phyloP scores from a whole-genome alignment of 2,329 filamentous ascomycete genomes.

The Shiraia bambusicola region DNA sequence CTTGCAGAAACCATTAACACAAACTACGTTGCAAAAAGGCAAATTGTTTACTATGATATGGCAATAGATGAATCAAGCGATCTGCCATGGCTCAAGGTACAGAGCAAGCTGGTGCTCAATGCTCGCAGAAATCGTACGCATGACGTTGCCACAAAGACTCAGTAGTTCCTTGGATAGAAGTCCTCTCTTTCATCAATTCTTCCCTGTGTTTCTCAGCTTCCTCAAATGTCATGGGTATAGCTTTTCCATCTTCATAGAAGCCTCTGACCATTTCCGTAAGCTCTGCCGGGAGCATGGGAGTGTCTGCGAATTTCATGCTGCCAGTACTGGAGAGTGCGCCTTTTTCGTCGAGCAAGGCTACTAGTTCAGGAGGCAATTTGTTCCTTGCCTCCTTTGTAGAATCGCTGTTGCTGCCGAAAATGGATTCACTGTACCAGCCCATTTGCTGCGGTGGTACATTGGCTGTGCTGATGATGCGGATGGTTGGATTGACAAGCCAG shows the following conservation, averaged over 20 bases:
- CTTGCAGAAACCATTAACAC: too few relatives aligned
- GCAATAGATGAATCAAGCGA: too few relatives aligned
- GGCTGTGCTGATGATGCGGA: slow-evolving; percentile 53
- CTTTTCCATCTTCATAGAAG: slow-evolving; percentile 2
- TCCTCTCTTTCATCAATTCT: slow-evolving; percentile 15
- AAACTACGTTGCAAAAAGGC: too few relatives aligned
- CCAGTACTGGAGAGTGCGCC: not conserved
- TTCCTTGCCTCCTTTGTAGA: slow-evolving; percentile 3
- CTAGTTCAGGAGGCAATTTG: slow-evolving; percentile 19
- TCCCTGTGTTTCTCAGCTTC: slow-evolving; percentile 19
- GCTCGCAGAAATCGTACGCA: slow-evolving; percentile 18
- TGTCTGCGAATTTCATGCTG: not conserved
- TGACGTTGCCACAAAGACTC: slow-evolving; percentile 4
- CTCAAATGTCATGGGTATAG: slow-evolving; percentile 17
- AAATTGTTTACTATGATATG: too few relatives aligned
- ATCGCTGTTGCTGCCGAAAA: slow-evolving; percentile 7
- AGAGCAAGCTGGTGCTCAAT: too few relatives aligned
- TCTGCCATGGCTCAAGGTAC: too few relatives aligned
- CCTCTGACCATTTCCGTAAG: slow-evolving; percentile 16
- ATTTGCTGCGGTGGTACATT: slow-evolving; percentile 56
- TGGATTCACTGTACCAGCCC: slow-evolving; percentile 46
- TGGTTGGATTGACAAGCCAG: slow-evolving; percentile 60
- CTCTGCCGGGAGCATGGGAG: slow-evolving; percentile 14
- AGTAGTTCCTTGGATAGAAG: slow-evolving; percentile 2
- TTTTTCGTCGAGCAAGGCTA: slow-evolving; percentile 12